Base-by-base conservation (phyloP, 2,329 filamentous ascomycete genomes). In the Beauveria asiatica region DNA sequence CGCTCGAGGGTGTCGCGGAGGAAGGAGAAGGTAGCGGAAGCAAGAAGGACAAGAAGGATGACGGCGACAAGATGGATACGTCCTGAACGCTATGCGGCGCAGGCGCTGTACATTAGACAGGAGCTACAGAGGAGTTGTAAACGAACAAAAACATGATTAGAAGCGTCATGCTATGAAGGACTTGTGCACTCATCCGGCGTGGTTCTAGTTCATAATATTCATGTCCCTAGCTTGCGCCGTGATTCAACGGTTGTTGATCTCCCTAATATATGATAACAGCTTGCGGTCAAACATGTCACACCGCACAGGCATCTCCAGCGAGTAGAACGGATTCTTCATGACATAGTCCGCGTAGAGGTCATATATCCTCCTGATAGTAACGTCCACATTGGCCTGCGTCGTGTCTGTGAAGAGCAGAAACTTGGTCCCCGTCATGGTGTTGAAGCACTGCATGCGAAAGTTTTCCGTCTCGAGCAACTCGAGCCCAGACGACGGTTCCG, bases 241-340 rank as follows among this genome's bases (percentile, higher is more conserved):
- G 13, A 5, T 58, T 66, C 73, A 77, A 71, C 80, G 82, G 69
- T 79, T 85, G 69, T 87, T 88, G 67, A 86, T 81, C 70, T 85
- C 83, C 70, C 90, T 85, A 68, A 96, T 84, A 75, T 92, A 96
- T 42, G 86, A 89, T 65, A 83, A 82, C 65, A 97, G 73, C 73
- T 90, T 90, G 67, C 92, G 82, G 73, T 99, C 94, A 77, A 97
- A 99, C 67, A 91, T 89, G 70, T 97, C 94, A 75, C 94, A 96
- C 63, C 94, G 82, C 58, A 99, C 85, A 7, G 94, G 94, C 92
- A 97, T 99, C 77, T 99, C 94, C 61, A 96, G 80, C 70, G 94
- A 92, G 76, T 97, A 97, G 71, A 99, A 99, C 1, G 94, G 94
- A 73, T 99, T 99, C 81, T 97, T 99, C 91, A 97, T 97, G 67